Evolutionary conservation across 139 green algal species (phyloP).

Genomic region (Coccomyxa sp.): DNA sequence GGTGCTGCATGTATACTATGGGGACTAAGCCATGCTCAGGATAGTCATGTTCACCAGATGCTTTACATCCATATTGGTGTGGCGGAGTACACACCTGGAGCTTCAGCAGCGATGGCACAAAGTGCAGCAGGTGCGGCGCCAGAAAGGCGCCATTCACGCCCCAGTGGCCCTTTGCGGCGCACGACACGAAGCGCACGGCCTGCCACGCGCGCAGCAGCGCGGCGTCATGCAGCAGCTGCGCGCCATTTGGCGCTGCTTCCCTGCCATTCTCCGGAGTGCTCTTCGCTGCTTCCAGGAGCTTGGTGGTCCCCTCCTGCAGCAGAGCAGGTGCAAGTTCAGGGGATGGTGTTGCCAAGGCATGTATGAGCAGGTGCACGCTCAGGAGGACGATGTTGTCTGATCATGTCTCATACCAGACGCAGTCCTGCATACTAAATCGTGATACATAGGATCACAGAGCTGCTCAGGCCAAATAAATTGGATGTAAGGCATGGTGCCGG

Average conservation of each 20-base stretch:
- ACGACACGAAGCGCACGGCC: not conserved
- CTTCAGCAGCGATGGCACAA: slow-evolving; percentile 63
- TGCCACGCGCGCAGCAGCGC: not conserved
- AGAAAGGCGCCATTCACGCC: slow-evolving; percentile 11
- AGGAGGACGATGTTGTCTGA: too few relatives aligned
- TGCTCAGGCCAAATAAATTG: too few relatives aligned
- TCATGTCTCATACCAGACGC: too few relatives aligned
- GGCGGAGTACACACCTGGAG: slow-evolving; percentile 30
- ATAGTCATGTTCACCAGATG: not conserved
- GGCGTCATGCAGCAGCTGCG: not conserved
- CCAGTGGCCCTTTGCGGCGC: slow-evolving; percentile 28
- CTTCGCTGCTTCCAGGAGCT: not conserved
- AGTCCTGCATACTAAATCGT: too few relatives aligned
- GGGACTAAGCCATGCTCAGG: too few relatives aligned
- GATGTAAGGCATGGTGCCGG: too few relatives aligned
- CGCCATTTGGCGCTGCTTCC: not conserved
- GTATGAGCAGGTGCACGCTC: too few relatives aligned
- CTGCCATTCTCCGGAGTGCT: not conserved
- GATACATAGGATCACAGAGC: too few relatives aligned
- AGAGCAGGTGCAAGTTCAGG: too few relatives aligned
- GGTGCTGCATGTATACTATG: too few relatives aligned
- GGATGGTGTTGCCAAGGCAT: too few relatives aligned
- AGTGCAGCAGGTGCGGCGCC: slow-evolving; percentile 39
- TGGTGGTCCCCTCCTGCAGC: not conserved
- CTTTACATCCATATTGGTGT: not conserved